Evolutionary conservation across 805 yeast genomes (phyloP), one percentile per base, ranked within the genome.

Genomic region (Saccharomycopsis sp.): DNA sequence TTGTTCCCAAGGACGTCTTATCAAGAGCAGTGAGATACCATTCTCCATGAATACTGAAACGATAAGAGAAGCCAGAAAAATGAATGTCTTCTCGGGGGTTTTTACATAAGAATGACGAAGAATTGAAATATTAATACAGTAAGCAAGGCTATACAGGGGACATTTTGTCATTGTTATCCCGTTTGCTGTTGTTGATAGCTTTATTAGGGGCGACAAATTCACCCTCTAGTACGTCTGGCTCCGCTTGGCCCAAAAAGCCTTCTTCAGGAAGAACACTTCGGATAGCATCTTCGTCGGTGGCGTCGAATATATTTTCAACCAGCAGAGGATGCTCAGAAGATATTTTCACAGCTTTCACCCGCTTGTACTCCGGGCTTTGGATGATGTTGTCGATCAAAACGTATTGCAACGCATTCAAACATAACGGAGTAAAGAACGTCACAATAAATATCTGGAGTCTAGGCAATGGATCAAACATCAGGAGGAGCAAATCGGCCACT

Each of bases 361-460:
- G 47, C 38, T 59, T 62, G 44, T 62, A 62, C 53, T 62, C 61
- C 8, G 64, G 61, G 53, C 64, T 62, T 59, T 70, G 57, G 62
- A 88, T 87, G 60, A 88, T 82, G 66, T 83, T 86, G 67, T 88
- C 96, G 47, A 87, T 80, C 63, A 87, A 78, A 52, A 84, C 77
- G 64, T 85, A 82, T 69, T 88, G 96, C 70, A 88, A 78, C 62
- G 87, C 80, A 68, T 88, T 88, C 79, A 88, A 78, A 60, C 86
- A 69, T 3, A 87, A 75, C 1, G 96, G 96, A 64, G 87, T 86
- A 7, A 88, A 80, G 68, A 94, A 81, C 84, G 93, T 86, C 24
- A 94, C 97, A 61, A 93, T 80, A 47, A 87, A 85, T 15, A 93
- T 89, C 69, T 94, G 97, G 44, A 90, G 77, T 62, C 86, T 83